These are phyloP conservation scores for Solanum aculeatissimum DNA, from an alignment of 305 asterid species.

Conservation along the genomic window DNA sequence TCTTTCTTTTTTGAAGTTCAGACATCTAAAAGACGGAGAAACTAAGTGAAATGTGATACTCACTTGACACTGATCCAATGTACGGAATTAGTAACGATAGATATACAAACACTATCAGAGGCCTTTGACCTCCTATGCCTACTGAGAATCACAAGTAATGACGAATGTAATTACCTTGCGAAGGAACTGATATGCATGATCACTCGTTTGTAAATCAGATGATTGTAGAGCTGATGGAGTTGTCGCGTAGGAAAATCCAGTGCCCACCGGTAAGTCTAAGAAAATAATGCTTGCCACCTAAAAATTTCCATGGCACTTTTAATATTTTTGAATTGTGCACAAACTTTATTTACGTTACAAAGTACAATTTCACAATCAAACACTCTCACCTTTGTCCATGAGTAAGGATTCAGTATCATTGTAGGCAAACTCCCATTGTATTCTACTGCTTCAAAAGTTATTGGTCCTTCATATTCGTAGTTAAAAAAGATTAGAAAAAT, in stretches of 20 bases:
- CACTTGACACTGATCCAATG: not conserved
- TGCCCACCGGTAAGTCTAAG: slow-evolving; percentile 29
- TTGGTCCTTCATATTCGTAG: not conserved
- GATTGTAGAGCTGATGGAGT: slow-evolving; percentile 9
- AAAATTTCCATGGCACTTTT: not conserved
- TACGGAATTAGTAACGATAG: not conserved
- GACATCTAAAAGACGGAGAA: not conserved
- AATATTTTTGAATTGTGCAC: not conserved
- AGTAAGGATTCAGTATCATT: slow-evolving; percentile 3
- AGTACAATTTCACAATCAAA: not conserved
- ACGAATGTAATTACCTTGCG: not conserved
- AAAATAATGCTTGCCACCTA: slow-evolving; percentile 30
- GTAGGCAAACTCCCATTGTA: not conserved
- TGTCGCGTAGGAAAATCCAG: slow-evolving; percentile 35
- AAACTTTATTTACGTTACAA: not conserved
- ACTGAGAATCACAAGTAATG: not conserved
- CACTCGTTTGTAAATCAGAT: not conserved
- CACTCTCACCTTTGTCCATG: slow-evolving; percentile 8
- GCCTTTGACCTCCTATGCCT: not conserved
- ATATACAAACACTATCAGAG: not conserved
- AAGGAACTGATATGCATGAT: slow-evolving; percentile 13
- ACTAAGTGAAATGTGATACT: not conserved
- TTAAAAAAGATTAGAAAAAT: not conserved
- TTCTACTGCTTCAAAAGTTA: slow-evolving; percentile 3
- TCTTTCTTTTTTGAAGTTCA: not conserved